Conservation (phyloP, 2,329 filamentous ascomycete genomes). For the Sclerotinia glacialis region DNA sequence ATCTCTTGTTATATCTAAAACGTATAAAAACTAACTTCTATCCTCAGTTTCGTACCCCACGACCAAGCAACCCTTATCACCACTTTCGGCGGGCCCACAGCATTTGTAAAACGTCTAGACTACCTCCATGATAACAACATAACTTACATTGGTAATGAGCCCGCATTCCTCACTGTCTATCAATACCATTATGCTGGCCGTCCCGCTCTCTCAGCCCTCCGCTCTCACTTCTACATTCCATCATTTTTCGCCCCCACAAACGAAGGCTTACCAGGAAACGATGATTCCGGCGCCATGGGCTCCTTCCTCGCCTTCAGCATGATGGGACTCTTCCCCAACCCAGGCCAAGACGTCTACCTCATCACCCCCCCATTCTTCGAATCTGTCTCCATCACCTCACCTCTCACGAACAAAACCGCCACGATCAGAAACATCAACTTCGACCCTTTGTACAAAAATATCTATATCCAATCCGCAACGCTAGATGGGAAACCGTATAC, state of each 20-base stretch:
- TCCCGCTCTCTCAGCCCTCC: constrained; percentile 46
- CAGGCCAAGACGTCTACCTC: constrained; percentile 67
- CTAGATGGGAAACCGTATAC: constrained; percentile 59
- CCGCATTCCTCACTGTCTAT: constrained; percentile 62
- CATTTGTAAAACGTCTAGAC: constrained; percentile 59
- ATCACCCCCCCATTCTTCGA: constrained; percentile 67
- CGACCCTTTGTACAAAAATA: constrained; percentile 53
- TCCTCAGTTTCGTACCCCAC: constrained; percentile 45
- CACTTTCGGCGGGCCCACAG: constrained; percentile 57
- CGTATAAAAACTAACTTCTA: background rate
- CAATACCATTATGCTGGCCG: constrained; percentile 70
- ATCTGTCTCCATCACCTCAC: constrained; percentile 55
- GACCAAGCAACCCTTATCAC: constrained; percentile 54
- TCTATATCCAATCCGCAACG: constrained; percentile 65
- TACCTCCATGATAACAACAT: constrained; percentile 62
- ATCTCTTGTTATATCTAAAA: background rate
- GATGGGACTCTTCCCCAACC: constrained; percentile 59
- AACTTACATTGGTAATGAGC: constrained; percentile 65
- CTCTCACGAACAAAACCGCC: constrained; percentile 57
- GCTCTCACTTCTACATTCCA: constrained; percentile 63
- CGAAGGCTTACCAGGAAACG: constrained; percentile 65
- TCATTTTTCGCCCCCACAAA: constrained; percentile 58
- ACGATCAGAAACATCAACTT: constrained; percentile 60
- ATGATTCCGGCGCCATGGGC: constrained; percentile 64
- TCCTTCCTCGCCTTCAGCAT: constrained; percentile 36